A percentile compares a stretch with the other conserved stretches of the same genome.
phyloP scores from a whole-genome alignment of 2,329 filamentous ascomycete species.

The Cryphonectria radicalis region DNA sequence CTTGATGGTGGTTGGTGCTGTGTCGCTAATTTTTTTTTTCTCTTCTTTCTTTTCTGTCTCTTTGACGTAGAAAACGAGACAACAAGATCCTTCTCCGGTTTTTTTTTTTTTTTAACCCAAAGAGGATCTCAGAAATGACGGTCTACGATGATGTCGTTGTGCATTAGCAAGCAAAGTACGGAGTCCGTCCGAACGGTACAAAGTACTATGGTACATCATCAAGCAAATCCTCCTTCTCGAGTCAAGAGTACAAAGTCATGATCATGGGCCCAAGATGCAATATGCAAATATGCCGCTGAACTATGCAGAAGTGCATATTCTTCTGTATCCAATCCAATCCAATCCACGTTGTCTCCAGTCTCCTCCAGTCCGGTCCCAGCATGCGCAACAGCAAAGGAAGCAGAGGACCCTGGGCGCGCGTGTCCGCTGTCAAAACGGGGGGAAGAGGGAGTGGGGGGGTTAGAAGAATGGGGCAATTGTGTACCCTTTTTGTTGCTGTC shows the following conservation, averaged over 20 bases:
- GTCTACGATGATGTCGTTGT: slow-evolving; percentile 14
- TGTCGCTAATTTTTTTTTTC: too few species aligned
- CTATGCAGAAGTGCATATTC: background rate
- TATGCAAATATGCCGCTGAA: slow-evolving; percentile 4
- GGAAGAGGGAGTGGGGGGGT: background rate
- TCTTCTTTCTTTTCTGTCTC: background rate
- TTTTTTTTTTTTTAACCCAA: background rate
- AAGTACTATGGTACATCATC: background rate
- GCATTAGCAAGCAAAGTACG: slow-evolving; percentile 3
- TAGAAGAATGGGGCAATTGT: background rate
- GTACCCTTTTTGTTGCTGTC: too few species aligned
- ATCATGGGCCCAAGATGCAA: background rate
- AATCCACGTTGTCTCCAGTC: background rate
- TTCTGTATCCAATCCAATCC: background rate
- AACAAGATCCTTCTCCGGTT: background rate
- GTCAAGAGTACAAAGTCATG: background rate
- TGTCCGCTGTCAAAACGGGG: background rate
- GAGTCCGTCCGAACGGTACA: background rate
- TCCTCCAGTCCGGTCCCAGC: too few species aligned
- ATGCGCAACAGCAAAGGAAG: too few species aligned
- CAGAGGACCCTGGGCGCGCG: too few species aligned
- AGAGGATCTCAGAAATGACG: background rate
- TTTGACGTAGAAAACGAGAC: background rate
- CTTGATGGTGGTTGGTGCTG: too few species aligned
- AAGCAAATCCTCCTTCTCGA: background rate